A percentile compares a stretch with the other conserved stretches of the same genome.
Evolutionary conservation across 257 asterid genomes (phyloP).

Genomic region (Nicotiana otophora): DNA sequence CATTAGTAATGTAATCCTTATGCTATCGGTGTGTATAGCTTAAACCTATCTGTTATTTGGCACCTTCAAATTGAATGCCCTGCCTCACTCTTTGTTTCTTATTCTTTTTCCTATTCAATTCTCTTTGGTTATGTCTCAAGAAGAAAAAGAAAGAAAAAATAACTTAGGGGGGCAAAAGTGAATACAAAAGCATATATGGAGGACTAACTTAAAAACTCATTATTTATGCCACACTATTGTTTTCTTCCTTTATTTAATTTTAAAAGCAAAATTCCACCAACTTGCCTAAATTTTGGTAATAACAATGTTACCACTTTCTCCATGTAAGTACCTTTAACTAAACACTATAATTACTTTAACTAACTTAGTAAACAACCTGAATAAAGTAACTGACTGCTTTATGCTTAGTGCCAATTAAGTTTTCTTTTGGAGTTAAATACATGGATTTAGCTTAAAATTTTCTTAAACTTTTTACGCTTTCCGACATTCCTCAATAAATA

Average conservation of each 20-base stretch:
- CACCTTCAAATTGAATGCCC: no score
- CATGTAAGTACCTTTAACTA: slow-evolving; percentile 4
- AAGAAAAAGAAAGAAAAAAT: no score
- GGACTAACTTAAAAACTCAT: background rate
- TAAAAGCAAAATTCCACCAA: background rate
- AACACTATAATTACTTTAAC: slow-evolving; percentile 7
- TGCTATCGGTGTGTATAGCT: no score
- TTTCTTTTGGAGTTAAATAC: background rate
- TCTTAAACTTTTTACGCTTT: background rate
- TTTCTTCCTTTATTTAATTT: background rate
- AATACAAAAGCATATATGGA: background rate
- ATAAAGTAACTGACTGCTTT: slow-evolving; percentile 3
- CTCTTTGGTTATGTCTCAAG: no score
- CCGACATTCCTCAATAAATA: slow-evolving; percentile 4
- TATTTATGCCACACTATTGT: background rate
- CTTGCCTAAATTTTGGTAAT: background rate
- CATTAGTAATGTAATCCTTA: no score
- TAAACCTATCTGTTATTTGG: no score
- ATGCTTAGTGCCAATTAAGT: background rate
- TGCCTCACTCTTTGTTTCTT: no score
- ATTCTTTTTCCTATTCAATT: no score
- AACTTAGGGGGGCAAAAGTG: background rate
- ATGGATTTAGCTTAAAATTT: background rate
- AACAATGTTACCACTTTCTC: background rate
- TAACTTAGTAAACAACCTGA: slow-evolving; percentile 14